These are phyloP conservation scores for Cercospora canescens DNA, from an alignment of 2,329 filamentous ascomycete genomes.

Conservation along the genomic window DNA sequence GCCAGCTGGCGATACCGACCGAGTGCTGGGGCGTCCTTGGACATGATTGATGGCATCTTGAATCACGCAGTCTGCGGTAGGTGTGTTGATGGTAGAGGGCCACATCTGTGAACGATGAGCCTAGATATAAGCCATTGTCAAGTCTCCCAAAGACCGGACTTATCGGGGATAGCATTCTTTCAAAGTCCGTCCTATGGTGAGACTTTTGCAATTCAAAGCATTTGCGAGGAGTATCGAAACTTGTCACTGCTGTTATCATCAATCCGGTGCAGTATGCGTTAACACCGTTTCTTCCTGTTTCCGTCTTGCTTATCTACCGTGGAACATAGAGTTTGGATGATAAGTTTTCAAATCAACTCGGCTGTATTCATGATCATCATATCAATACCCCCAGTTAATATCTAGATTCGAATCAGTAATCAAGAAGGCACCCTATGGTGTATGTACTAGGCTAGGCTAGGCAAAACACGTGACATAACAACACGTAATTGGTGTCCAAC, in stretches of 20 bases:
- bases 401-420: no score
- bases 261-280: neutral
- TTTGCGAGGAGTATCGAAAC: neutral
- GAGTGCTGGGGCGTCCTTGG: slow-evolving; percentile 33
- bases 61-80: neutral
- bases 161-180: neutral
- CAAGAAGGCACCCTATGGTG: no score
- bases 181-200: neutral
- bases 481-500: no score
- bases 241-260: neutral
- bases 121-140: neutral
- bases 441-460: no score
- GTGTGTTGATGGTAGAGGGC: neutral
- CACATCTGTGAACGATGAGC: neutral
- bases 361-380: no score
- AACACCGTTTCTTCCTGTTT: neutral
- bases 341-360: no score
- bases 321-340: no score
- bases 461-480: no score
- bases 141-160: neutral
- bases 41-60: neutral
- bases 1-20: slow-evolving; percentile 56
- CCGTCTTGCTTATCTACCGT: neutral
- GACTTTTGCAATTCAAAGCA: neutral
- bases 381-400: no score